These are phyloP conservation scores for Kuraishia ogatae DNA, from an alignment of 805 yeast genomes.

Conservation along the genomic window DNA sequence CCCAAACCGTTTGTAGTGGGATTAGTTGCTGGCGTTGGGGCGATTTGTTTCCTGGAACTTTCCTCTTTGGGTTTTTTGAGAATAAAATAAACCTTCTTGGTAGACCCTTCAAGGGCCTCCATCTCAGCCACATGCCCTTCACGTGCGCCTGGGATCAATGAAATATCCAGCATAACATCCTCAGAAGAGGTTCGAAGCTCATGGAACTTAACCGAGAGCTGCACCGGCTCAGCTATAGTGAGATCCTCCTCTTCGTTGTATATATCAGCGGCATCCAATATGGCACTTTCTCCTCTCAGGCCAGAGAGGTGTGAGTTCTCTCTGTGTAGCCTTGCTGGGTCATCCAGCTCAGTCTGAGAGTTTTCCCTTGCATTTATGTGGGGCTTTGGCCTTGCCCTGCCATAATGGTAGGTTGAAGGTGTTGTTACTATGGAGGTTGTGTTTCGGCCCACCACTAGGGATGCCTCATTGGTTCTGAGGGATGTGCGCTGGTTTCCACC, in stretches of 20 bases:
- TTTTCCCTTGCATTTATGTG: neutral
- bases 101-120: slow-evolving; percentile 30
- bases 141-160: slow-evolving; percentile 49
- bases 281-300: neutral
- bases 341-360: neutral
- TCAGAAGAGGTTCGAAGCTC: slow-evolving; percentile 52
- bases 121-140: slow-evolving; percentile 77
- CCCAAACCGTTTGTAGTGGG: slow-evolving; percentile 7
- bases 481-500: slow-evolving; percentile 17
- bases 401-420: slow-evolving; percentile 1
- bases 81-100: slow-evolving; percentile 33
- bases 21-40: slow-evolving; percentile 1
- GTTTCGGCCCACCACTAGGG: slow-evolving; percentile 20
- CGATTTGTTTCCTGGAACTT: slow-evolving; percentile 7
- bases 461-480: slow-evolving; percentile 24
- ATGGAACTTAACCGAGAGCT: slow-evolving; percentile 50
- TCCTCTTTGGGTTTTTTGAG: slow-evolving; percentile 27
- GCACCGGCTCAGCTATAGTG: slow-evolving; percentile 24
- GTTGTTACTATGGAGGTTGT: slow-evolving; percentile 6
- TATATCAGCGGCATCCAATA: neutral
- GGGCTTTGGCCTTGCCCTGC: neutral
- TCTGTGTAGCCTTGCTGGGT: neutral
- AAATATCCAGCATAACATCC: slow-evolving; percentile 55
- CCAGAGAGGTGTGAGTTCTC: neutral
- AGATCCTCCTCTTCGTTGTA: slow-evolving; percentile 2